Evolutionary conservation across 2,329 filamentous ascomycete genomes (phyloP).

Genomic region (Aspergillus aculeatus): DNA sequence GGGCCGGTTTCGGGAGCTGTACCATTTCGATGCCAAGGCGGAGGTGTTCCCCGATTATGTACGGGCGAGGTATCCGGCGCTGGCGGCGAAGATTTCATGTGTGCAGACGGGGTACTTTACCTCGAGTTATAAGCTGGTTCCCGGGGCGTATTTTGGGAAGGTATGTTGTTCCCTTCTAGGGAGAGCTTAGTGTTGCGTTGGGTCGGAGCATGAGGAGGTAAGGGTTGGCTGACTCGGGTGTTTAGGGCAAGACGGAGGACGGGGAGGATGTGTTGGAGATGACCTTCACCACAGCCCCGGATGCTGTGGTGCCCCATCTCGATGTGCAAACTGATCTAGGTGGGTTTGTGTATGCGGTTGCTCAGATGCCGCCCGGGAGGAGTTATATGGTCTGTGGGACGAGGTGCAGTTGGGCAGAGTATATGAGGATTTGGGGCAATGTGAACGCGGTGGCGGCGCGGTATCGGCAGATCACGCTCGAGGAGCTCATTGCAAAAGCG

Average conservation of each 20-base stretch:
- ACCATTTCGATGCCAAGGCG: slow-evolving; percentile 52
- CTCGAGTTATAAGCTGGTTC: slow-evolving; percentile 50
- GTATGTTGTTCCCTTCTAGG: slow-evolving; percentile 28
- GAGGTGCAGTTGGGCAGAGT: slow-evolving; percentile 50
- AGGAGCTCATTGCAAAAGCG: slow-evolving; percentile 42
- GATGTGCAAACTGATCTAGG: slow-evolving; percentile 51
- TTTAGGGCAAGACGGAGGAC: neutral
- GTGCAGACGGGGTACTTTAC: slow-evolving; percentile 53
- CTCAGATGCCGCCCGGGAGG: slow-evolving; percentile 51
- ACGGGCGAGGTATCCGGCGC: slow-evolving; percentile 40
- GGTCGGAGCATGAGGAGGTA: neutral
- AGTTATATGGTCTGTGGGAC: slow-evolving; percentile 52
- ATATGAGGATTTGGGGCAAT: slow-evolving; percentile 44
- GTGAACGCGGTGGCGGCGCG: slow-evolving; percentile 34
- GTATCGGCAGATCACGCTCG: slow-evolving; percentile 43
- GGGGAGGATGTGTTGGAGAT: slow-evolving; percentile 44
- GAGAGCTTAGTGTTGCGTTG: neutral
- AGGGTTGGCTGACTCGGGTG: neutral
- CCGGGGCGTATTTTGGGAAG: slow-evolving; percentile 49
- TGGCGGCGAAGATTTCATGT: slow-evolving; percentile 51
- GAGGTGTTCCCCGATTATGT: slow-evolving; percentile 52
- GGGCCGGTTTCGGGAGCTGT: slow-evolving; percentile 50
- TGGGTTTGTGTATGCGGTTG: slow-evolving; percentile 50
- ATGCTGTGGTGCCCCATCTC: slow-evolving; percentile 46
- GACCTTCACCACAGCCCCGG: slow-evolving; percentile 47